Evolutionary conservation across 2,329 filamentous ascomycete genomes (phyloP).

Genomic region (Trichoderma gracile): DNA sequence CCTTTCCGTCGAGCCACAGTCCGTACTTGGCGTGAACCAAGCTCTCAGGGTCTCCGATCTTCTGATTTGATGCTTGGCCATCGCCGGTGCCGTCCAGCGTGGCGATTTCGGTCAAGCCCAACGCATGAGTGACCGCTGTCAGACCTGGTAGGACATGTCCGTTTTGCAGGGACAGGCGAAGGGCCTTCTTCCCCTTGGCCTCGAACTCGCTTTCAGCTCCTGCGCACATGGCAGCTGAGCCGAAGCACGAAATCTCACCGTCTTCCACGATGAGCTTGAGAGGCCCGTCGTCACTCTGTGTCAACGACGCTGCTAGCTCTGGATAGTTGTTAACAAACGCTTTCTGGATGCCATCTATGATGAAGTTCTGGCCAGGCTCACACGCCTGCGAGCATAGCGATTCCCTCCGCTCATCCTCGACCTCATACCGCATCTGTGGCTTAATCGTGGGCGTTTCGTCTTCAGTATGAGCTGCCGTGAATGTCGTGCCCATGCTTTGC

Average conservation of each 20-base stretch:
- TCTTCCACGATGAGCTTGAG: conserved; percentile 16
- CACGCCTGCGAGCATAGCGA: conserved; percentile 28
- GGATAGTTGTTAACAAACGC: conserved; percentile 24
- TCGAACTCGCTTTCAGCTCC: neutral
- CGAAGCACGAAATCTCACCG: conserved; percentile 15
- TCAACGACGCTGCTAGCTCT: conserved; percentile 5
- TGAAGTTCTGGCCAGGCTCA: conserved; percentile 24
- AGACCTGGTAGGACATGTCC: conserved; percentile 43
- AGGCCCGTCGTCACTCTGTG: neutral
- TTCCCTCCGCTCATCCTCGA: conserved; percentile 27
- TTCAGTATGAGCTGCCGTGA: conserved; percentile 6
- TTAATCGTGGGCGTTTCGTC: neutral
- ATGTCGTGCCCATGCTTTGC: conserved; percentile 26
- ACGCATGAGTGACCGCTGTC: conserved; percentile 48
- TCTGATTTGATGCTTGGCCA: conserved; percentile 35
- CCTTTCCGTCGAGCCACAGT: conserved; percentile 43
- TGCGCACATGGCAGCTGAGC: conserved; percentile 6
- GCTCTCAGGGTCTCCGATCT: conserved; percentile 34
- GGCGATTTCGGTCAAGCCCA: conserved; percentile 54
- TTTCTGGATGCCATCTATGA: conserved; percentile 24
- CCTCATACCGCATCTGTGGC: conserved; percentile 23
- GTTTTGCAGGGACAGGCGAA: conserved; percentile 18
- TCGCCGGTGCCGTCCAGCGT: conserved; percentile 49
- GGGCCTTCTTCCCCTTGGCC: conserved; percentile 2
- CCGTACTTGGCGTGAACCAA: conserved; percentile 45